phyloP scores from a whole-genome alignment of 768 basidiomycete species.

The Suillus subluteus region DNA sequence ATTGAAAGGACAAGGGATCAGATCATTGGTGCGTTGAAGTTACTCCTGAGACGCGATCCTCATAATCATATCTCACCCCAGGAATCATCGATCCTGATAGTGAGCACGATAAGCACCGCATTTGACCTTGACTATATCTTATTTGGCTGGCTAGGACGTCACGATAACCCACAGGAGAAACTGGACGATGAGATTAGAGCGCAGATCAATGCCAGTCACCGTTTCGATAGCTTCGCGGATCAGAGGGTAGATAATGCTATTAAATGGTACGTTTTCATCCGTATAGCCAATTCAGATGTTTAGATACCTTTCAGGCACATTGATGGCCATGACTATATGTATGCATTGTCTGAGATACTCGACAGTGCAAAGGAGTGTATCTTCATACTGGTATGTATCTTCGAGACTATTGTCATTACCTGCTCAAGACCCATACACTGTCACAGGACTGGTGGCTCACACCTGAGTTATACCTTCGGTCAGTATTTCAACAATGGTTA shows the following conservation, averaged over 20 bases:
- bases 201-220: constrained; percentile 77
- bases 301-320: constrained; percentile 59
- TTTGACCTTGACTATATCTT: not conserved
- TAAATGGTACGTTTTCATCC: constrained; percentile 65
- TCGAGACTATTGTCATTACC: not conserved
- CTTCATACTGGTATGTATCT: constrained; percentile 71
- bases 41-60: not conserved
- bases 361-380: constrained; percentile 81
- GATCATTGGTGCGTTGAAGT: constrained; percentile 35
- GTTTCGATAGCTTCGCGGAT: constrained; percentile 84
- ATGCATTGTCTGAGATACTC: constrained; percentile 90
- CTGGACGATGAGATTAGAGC: constrained; percentile 70
- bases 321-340: constrained; percentile 97
- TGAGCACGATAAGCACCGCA: constrained; percentile 21
- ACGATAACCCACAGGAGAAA: constrained; percentile 77
- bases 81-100: constrained; percentile 39
- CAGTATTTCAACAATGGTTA: not conserved
- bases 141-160: constrained; percentile 48
- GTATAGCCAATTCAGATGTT: constrained; percentile 1
- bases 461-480: constrained; percentile 90
- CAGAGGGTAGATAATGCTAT: constrained; percentile 71
- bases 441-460: constrained; percentile 90
- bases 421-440: constrained; percentile 7
- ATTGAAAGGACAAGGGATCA: constrained; percentile 40
- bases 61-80: constrained; percentile 15